Percentiles rank a stretch among this genome's conserved stretches.
Conservation (phyloP, 2,329 filamentous ascomycete genomes). For the Cordyceps cicadae region DNA sequence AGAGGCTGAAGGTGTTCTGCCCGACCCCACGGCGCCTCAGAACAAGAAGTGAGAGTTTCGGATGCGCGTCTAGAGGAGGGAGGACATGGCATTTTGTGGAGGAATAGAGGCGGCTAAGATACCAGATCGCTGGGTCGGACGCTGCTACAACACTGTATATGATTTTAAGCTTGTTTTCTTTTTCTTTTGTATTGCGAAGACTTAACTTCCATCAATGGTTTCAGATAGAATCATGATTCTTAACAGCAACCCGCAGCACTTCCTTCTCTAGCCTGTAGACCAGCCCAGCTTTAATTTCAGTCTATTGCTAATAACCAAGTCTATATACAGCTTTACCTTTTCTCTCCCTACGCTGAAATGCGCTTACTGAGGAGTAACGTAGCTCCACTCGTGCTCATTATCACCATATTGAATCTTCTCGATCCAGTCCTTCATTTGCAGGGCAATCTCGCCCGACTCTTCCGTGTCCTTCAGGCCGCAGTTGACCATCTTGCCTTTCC, state of each 20-base stretch:
- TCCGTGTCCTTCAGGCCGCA: constrained; percentile 74
- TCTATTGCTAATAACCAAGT: background rate
- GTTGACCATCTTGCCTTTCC: constrained; percentile 71
- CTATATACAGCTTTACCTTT: constrained; percentile 13
- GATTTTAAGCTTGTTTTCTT: constrained; percentile 22
- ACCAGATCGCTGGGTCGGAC: constrained; percentile 9
- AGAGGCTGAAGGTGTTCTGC: constrained; percentile 89
- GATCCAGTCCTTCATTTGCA: constrained; percentile 93
- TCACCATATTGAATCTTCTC: constrained; percentile 93
- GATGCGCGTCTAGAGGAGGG: background rate
- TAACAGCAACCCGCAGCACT: background rate
- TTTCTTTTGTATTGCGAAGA: constrained; percentile 18
- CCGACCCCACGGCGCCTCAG: constrained; percentile 55
- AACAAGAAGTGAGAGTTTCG: constrained; percentile 43
- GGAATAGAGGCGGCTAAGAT: constrained; percentile 8
- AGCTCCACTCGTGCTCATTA: constrained; percentile 86
- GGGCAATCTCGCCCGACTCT: constrained; percentile 80
- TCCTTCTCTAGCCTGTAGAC: background rate
- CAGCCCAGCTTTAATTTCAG: background rate
- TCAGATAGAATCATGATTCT: constrained; percentile 17
- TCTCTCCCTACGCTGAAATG: constrained; percentile 11
- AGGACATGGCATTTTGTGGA: constrained; percentile 4
- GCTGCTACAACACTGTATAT: constrained; percentile 21
- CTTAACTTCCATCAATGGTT: constrained; percentile 22
- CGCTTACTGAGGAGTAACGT: constrained; percentile 28